Evolutionary conservation across 116 monocot species (phyloP).

Genomic region (Cymodocea nodosa): DNA sequence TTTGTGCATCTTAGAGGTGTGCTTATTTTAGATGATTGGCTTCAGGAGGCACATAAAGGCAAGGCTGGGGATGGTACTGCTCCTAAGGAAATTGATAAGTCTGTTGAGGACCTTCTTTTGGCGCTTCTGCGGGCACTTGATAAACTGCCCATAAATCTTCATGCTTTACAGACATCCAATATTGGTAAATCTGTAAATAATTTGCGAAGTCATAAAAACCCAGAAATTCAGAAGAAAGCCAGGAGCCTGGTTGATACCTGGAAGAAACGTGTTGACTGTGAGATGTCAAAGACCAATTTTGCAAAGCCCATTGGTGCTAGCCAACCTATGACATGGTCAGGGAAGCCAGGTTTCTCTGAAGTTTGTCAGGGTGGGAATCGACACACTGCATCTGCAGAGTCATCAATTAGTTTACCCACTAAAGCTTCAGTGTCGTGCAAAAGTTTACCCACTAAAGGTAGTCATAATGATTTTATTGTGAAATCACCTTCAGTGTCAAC

Average conservation of each 20-base stretch:
- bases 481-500: conserved; percentile 15
- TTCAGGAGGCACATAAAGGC: conserved; percentile 91
- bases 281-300: conserved; percentile 70
- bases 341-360: conserved; percentile 53
- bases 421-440: conserved; percentile 39
- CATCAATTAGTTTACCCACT: conserved; percentile 11
- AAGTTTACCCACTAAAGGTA: conserved; percentile 30
- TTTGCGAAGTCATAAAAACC: conserved; percentile 74
- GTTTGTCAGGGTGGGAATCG: conserved; percentile 30
- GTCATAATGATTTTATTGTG: conserved; percentile 24
- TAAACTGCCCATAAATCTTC: conserved; percentile 85
- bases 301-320: conserved; percentile 40
- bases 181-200: conserved; percentile 96
- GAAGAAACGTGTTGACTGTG: conserved; percentile 97
- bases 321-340: conserved; percentile 53
- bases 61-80: conserved; percentile 63
- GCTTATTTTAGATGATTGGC: conserved; percentile 81
- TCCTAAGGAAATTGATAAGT: conserved; percentile 80
- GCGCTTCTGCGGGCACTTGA: conserved; percentile 84
- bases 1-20: conserved; percentile 81
- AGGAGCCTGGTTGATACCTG: conserved; percentile 85
- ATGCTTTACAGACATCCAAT: conserved; percentile 66
- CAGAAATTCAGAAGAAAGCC: conserved; percentile 90
- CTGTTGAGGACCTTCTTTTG: conserved; percentile 67
- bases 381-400: conserved; percentile 42